Base-by-base conservation (phyloP, 345 rosid genomes). In the Eucalyptus polyanthemos region DNA sequence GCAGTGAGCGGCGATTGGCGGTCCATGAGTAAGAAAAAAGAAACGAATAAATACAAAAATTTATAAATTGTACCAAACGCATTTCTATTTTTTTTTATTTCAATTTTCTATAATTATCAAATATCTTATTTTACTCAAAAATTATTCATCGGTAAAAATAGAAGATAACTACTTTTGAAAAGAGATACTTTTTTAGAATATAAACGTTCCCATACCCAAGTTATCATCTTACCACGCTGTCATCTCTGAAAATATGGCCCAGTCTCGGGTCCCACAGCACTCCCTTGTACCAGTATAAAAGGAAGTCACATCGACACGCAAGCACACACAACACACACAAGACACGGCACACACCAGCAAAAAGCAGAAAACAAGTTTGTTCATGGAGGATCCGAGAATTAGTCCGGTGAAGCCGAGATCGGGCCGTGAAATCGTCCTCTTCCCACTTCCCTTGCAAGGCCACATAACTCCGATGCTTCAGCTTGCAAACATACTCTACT, bases 391-490 rank as follows among this genome's bases (percentile, higher is more conserved):
- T 49, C 50, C 76, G 45, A 88, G 29, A 58, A 42, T 50, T 19
- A 58, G 22, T 22, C 58, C 15, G 29, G 72, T 37, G 37, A 69
- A 13, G 50, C 69, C 53, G 1, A 88, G 50, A 88, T 91, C 90
- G 24, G 90, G 92, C 44, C 86, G 80, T 51, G 89, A 89, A 58
- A 76, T 96, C 83, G 16, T 95, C 24, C 91, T 96, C 87, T 94
- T 95, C 81, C 95, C 95, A 8, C 3, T 93, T 47, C 98, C 96
- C 76, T 92, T 95, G 50, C 92, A 94, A 65, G 97, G 96, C 90
- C 98, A 95, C 90, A 89, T 94, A 14, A 94, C 92, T 44, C 97
- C 97, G 4, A 94, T 95, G 95, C 90, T 95, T 54, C 94, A 95
- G 83, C 95, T 95, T 9, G 95, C 95, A 11, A 91, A 62, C 89